Conservation (phyloP, 2,329 filamentous ascomycete genomes). For the Alternaria angustiovoidea region DNA sequence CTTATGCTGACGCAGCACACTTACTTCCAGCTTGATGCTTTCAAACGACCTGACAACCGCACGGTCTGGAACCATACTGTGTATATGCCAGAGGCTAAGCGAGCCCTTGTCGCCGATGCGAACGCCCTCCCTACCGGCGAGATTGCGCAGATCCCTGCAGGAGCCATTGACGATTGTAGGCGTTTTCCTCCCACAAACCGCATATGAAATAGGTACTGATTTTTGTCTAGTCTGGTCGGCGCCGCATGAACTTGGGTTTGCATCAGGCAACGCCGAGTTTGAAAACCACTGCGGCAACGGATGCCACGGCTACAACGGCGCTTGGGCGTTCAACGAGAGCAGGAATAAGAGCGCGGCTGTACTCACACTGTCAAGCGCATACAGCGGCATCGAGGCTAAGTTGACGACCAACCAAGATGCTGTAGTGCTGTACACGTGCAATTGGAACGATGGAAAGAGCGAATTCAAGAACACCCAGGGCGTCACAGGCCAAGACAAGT, state of each 20-base stretch:
- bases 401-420: slow-evolving; percentile 44
- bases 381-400: slow-evolving; percentile 45
- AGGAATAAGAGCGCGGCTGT: slow-evolving; percentile 34
- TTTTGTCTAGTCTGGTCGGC: slow-evolving; percentile 31
- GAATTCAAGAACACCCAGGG: slow-evolving; percentile 47
- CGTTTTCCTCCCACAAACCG: neutral
- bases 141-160: slow-evolving; percentile 35
- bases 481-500: slow-evolving; percentile 37
- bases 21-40: slow-evolving; percentile 49
- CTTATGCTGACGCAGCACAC: slow-evolving; percentile 48
- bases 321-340: slow-evolving; percentile 40
- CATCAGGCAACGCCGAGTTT: slow-evolving; percentile 34
- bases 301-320: slow-evolving; percentile 47
- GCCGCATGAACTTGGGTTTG: slow-evolving; percentile 44
- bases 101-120: slow-evolving; percentile 35
- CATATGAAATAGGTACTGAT: neutral
- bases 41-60: slow-evolving; percentile 40
- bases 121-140: slow-evolving; percentile 45
- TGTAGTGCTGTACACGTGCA: slow-evolving; percentile 47
- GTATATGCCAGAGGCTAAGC: slow-evolving; percentile 41
- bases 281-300: slow-evolving; percentile 45
- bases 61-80: slow-evolving; percentile 47
- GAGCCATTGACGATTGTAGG: slow-evolving; percentile 37
- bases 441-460: slow-evolving; percentile 48
- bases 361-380: slow-evolving; percentile 39